Evolutionary conservation across 2,329 filamentous ascomycete genomes (phyloP), one percentile per base, ranked within the genome.

Genomic region (Aspergillus intermedius): DNA sequence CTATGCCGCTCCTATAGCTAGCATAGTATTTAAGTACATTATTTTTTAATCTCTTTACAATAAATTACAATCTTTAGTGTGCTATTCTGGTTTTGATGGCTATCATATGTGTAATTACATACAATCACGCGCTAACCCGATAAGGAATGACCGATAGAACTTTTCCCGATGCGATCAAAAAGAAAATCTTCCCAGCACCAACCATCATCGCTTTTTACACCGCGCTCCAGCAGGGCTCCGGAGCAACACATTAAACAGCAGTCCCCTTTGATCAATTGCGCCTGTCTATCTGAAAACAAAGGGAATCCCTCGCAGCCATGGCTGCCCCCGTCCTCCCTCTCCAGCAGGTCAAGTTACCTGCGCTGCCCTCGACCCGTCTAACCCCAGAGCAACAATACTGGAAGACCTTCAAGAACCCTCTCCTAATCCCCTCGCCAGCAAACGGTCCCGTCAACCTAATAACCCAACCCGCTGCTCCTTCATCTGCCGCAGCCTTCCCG

Each of bases 301-400:
- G n/a, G 25, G 19, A 17, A 25, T 15, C 44, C 35, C 9, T 15
- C 6, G 45, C 50, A 55, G 63, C 56, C 54, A 95, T 95, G 90
- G 90, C 91, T 60, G 87, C 90, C 63, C 84, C 89, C 74, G 87
- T 95, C 62, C 81, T 83, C 69, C 86, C 87, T 52, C 75, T 95
- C 57, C 83, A 84, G 68, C 85, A 85, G 68, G 75, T 94, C 64
- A 94, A 89, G 77, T 80, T 94, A 64, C 84, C 91, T 49, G 80
- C 87, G 54, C 88, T 88, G 45, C 90, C 90, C 49, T 84, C 86
- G 37, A 86, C 88, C 47, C 64, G 63, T 44, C 74, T 91, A 43
- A 95, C 91, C 5, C 85, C 91, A 28, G 93, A 98, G 74, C 91
- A 97, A 73, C 81, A 85, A 57, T 97, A 97, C 77, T 98, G 94